Evolutionary conservation across 257 asterid species (phyloP).

Genomic region (Ajuga chamaepitys): DNA sequence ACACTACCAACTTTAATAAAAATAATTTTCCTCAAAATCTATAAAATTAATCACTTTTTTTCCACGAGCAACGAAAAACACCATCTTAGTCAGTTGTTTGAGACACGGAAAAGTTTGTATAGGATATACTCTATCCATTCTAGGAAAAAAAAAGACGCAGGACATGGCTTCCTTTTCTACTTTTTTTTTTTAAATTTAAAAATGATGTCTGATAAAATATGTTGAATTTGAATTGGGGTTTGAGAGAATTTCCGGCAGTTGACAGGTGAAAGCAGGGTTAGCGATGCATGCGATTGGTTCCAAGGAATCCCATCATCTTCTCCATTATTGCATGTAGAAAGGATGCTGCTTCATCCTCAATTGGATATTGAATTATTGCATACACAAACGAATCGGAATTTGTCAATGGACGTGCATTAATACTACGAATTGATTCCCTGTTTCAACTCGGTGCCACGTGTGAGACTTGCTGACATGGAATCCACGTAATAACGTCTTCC

Average conservation of each 20-base stretch:
- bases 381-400: conserved; percentile 15
- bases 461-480: not conserved
- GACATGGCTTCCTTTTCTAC: no score
- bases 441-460: not conserved
- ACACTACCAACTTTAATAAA: no score
- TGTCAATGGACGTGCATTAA: conserved; percentile 27
- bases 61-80: no score
- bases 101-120: not conserved
- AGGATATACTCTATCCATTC: conserved; percentile 11
- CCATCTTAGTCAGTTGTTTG: not conserved
- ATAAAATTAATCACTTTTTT: no score
- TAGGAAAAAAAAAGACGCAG: no score
- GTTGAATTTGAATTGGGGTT: no score
- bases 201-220: no score
- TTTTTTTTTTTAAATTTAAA: no score
- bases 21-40: no score
- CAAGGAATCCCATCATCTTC: not conserved
- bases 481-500: conserved; percentile 18
- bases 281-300: not conserved
- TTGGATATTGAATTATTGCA: conserved; percentile 42
- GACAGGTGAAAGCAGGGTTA: no score
- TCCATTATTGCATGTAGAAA: conserved; percentile 11
- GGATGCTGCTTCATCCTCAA: conserved; percentile 13
- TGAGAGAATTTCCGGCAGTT: no score
- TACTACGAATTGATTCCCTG: conserved; percentile 35